Base-by-base conservation (phyloP, 768 basidiomycete species). In the Suillus americanus region DNA sequence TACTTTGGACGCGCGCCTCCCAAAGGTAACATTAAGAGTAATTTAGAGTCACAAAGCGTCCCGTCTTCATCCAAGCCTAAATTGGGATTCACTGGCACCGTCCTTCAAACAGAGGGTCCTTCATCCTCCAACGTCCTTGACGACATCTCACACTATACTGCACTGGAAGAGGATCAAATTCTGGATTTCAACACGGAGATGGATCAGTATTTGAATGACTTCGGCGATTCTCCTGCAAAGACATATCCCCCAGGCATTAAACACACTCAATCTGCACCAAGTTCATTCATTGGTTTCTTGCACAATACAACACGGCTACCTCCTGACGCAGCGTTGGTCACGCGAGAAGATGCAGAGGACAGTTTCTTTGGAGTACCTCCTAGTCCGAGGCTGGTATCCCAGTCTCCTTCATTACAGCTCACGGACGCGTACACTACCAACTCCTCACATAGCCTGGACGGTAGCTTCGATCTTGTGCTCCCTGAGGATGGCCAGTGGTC, bases 341-440 rank as follows among this genome's bases (percentile, higher is more conserved):
- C 51, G 9, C 67, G 66, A 35, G 23, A 62, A 6, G 63, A 56
- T 20, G 63, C 56, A 30, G 53, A 51, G 4, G 69, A 70, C 37
- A 66, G 67, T n/a, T 75, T 75, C 55, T 61, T 75, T 35, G 75
- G 72, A 20, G 30, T 75, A 12, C 74, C 74, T 7, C 71, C 72
- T 12, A 77, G 72, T 25, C 74, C 75, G 14, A 50, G 50, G 6
- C 37, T 56, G 16, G 50, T 25, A 16, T 59, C 62, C 12, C 46
- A 62, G 5, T 50, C 30, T 8, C 8, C 66, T 10, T 43, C 65
- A 5, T 30, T 55, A 23, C 20, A 60, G 5, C 8, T 63, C 63
- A 10, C 20, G 25, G 1, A 9, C 65, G 1, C 23, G 53, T 40
- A 57, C 38, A 9, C 25, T 18, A 25, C 38, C 3, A 60, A 61